A percentile compares a stretch with the other conserved stretches of the same genome.
These are phyloP conservation scores for Salpingoeca rosetta DNA, from an alignment of 78 protist species.

Conservation along the genomic window DNA sequence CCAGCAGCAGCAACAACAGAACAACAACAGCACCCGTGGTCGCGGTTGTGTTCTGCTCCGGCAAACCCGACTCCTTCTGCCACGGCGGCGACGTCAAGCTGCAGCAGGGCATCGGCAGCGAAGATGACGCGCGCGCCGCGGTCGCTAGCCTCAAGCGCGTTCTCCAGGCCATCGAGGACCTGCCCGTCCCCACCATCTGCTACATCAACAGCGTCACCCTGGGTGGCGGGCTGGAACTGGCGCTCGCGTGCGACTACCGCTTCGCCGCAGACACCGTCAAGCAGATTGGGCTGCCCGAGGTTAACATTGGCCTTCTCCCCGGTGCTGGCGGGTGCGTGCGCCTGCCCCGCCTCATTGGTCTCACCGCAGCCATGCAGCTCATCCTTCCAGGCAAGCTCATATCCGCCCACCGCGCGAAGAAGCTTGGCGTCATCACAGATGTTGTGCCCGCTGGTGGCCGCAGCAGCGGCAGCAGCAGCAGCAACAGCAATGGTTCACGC, in stretches of 20 bases:
- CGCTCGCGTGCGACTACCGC: conserved; percentile 70
- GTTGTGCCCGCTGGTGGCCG: too few relatives aligned
- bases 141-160: background rate
- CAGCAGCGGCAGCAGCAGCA: too few relatives aligned
- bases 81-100: background rate
- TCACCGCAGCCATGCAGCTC: conserved; percentile 33
- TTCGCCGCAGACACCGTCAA: conserved; percentile 33
- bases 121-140: background rate
- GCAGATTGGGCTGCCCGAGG: conserved; percentile 18
- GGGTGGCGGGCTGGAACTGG: conserved; percentile 69
- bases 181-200: background rate
- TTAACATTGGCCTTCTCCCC: conserved; percentile 80
- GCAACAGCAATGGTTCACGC: too few relatives aligned
- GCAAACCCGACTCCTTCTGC: too few relatives aligned
- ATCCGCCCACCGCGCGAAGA: too few relatives aligned
- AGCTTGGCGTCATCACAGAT: background rate
- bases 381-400: conserved; percentile 49
- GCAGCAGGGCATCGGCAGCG: background rate
- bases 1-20: too few relatives aligned
- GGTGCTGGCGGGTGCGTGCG: conserved; percentile 89
- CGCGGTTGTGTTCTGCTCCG: too few relatives aligned
- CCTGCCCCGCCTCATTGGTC: conserved; percentile 72
- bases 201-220: background rate
- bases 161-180: background rate
- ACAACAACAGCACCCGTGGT: too few relatives aligned